Conservation (phyloP, 169 alveolate genomes). For the Amoebophrya sp. region DNA sequence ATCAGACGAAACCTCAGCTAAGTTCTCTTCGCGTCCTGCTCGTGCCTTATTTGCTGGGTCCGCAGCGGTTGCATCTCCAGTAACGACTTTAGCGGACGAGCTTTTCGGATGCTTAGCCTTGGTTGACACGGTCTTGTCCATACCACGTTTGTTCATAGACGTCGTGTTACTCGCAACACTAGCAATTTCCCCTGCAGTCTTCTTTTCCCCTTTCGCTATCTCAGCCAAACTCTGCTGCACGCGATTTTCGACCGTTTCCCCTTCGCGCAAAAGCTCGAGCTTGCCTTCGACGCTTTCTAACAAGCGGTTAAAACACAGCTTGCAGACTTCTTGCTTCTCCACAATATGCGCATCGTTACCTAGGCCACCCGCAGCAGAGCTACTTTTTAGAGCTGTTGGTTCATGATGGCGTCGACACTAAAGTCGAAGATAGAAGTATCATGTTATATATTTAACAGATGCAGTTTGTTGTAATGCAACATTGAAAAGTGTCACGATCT, state of each 20-base stretch:
- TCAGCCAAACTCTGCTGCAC: not conserved
- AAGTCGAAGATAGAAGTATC: too few species aligned
- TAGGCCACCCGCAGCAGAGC: too few species aligned
- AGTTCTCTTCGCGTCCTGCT: not conserved
- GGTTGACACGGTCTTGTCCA: not conserved
- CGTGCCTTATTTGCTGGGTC: too few species aligned
- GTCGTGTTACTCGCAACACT: not conserved
- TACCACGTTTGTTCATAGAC: not conserved
- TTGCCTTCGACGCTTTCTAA: not conserved
- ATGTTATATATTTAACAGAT: too few species aligned
- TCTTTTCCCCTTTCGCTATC: not conserved
- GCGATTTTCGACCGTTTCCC: not conserved
- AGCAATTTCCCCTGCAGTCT: not conserved
- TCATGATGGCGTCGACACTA: too few species aligned
- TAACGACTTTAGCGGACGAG: not conserved
- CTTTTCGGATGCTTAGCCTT: not conserved
- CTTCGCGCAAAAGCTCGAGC: not conserved
- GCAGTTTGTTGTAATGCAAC: too few species aligned
- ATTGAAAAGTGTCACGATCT: too few species aligned
- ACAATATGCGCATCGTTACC: too few species aligned
- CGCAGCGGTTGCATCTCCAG: too few species aligned
- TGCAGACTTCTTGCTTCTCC: not conserved
- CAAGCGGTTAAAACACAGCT: not conserved
- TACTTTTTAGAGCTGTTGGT: too few species aligned
- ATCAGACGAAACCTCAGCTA: not conserved